Conservation (phyloP, 2,329 filamentous ascomycete species). For the Aspergillus fumigatiaffinis region DNA sequence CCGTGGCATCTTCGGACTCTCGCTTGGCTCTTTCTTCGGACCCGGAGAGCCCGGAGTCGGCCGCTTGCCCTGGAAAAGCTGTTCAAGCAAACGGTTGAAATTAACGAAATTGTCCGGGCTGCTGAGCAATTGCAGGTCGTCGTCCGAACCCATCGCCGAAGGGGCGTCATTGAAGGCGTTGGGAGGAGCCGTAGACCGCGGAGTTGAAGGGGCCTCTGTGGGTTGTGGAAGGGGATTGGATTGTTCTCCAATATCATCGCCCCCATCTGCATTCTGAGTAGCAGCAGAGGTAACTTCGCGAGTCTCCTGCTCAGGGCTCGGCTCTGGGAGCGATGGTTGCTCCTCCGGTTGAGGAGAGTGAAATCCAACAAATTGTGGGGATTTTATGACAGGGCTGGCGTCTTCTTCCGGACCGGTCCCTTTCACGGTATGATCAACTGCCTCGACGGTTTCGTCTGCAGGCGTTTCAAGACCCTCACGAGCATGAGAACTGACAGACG, state of each 20-base stretch:
- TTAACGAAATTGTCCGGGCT: conserved; percentile 9
- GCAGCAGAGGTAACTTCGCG: neutral
- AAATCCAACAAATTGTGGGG: conserved; percentile 20
- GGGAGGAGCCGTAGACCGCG: conserved; percentile 6
- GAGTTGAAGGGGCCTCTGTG: conserved; percentile 1
- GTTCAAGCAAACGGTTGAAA: conserved; percentile 7
- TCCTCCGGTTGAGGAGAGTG: conserved; percentile 1
- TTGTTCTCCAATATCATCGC: neutral
- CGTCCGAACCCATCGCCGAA: conserved; percentile 1
- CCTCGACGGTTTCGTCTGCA: neutral
- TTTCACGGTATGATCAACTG: neutral
- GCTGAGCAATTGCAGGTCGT: conserved; percentile 12
- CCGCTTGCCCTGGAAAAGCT: conserved; percentile 3
- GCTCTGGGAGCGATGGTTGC: neutral
- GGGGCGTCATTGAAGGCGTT: conserved; percentile 2
- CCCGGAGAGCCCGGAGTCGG: neutral
- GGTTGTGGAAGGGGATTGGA: neutral
- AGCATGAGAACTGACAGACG: neutral
- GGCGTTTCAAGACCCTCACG: neutral
- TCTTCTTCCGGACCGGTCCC: neutral
- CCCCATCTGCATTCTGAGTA: conserved; percentile 1
- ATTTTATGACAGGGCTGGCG: conserved; percentile 12
- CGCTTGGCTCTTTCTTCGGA: conserved; percentile 1
- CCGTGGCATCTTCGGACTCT: neutral
- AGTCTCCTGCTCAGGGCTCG: neutral